Evolutionary conservation across 352 stramenopile genomes (phyloP).

Genomic region (Pythium utonaiense): DNA sequence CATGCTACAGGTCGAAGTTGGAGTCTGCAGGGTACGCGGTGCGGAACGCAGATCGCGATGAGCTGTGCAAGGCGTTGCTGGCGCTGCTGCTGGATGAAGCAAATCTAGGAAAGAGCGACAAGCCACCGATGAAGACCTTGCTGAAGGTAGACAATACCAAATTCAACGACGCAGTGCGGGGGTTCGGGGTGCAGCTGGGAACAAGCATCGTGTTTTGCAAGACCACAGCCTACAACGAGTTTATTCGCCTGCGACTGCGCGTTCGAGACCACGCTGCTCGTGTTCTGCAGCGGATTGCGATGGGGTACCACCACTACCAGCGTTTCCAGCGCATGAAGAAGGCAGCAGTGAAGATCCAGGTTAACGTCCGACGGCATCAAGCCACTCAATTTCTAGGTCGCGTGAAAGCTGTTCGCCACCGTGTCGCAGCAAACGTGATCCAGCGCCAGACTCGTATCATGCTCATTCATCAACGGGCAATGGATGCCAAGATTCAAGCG

Average conservation of each 20-base stretch:
- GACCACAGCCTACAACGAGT: conserved; percentile 32
- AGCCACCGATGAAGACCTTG: conserved; percentile 20
- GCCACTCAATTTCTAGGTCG: conserved; percentile 19
- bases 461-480: conserved; percentile 8
- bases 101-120: conserved; percentile 7
- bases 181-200: conserved; percentile 31
- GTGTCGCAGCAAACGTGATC: conserved; percentile 19
- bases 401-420: conserved; percentile 11
- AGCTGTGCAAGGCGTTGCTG: conserved; percentile 25
- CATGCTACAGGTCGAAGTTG: conserved; percentile 48
- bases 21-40: conserved; percentile 4
- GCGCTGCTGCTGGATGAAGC: conserved; percentile 25
- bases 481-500: conserved; percentile 20
- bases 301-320: conserved; percentile 16
- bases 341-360: conserved; percentile 14
- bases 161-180: conserved; percentile 26
- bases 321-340: conserved; percentile 16
- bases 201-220: conserved; percentile 38
- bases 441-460: conserved; percentile 22
- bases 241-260: conserved; percentile 24
- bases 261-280: conserved; percentile 21
- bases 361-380: conserved; percentile 21
- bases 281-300: conserved; percentile 20
- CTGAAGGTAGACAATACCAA: conserved; percentile 24
- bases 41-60: conserved; percentile 1